Evolutionary conservation across 345 rosid species (phyloP).

Genomic region (Ailanthus altissimus): DNA sequence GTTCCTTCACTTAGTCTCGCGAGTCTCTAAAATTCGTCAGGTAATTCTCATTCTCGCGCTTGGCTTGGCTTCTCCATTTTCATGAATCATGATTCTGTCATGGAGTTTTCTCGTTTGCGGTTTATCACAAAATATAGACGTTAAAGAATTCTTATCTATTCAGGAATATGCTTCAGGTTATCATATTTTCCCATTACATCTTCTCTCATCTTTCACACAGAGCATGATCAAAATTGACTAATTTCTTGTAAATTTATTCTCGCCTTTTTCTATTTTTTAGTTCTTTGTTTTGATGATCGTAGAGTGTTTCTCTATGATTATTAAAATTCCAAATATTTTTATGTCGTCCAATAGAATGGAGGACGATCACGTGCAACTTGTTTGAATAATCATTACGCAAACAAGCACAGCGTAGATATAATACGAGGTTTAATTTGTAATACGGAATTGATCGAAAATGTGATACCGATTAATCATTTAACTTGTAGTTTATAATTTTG

Average conservation of each 20-base stretch:
- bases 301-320: neutral
- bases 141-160: neutral
- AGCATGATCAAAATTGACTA: neutral
- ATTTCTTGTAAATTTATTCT: neutral
- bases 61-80: neutral
- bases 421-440: neutral
- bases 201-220: neutral
- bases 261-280: neutral
- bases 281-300: neutral
- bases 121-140: neutral
- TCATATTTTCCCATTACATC: neutral
- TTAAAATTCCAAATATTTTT: neutral
- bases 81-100: neutral
- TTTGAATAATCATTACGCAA: neutral
- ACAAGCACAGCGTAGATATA: neutral
- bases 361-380: neutral
- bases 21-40: conserved; percentile 9
- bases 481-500: neutral
- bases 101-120: neutral
- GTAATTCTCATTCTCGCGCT: neutral
- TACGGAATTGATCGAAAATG: neutral
- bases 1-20: neutral
- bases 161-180: neutral
- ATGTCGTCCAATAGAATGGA: neutral
- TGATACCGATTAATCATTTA: neutral